A percentile compares a stretch with the other conserved stretches of the same genome.
These are phyloP conservation scores for Babesia sp. DNA, from an alignment of 169 alveolate species.

Conservation along the genomic window DNA sequence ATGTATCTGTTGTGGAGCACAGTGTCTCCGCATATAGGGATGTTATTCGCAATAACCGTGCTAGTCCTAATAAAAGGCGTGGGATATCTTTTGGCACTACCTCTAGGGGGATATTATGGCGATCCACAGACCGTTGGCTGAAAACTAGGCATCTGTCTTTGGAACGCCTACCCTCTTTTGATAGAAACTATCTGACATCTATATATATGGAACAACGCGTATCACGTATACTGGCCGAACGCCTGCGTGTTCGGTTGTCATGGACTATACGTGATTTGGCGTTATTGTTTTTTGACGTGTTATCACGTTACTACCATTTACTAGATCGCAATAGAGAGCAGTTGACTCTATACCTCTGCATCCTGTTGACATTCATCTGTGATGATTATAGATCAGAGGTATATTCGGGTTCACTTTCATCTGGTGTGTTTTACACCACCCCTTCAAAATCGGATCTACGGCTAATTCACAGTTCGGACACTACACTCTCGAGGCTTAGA, in stretches of 20 bases:
- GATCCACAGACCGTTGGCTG: too few relatives aligned
- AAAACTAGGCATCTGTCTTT: not conserved
- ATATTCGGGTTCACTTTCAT: not conserved
- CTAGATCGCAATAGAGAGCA: not conserved
- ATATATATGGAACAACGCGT: not conserved
- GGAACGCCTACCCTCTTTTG: not conserved
- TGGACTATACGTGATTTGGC: not conserved
- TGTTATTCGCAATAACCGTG: too few relatives aligned
- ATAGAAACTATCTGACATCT: not conserved
- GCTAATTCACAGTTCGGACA: not conserved
- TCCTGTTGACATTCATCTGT: not conserved
- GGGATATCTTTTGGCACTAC: too few relatives aligned
- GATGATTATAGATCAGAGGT: not conserved
- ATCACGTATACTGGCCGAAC: not conserved
- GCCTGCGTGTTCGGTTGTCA: not conserved
- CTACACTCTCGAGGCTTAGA: not conserved
- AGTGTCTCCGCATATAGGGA: too few relatives aligned
- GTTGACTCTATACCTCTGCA: not conserved
- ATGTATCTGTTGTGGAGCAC: too few relatives aligned
- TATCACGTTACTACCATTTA: slow-evolving; percentile 25
- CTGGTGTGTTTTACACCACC: not conserved
- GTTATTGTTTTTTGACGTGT: slow-evolving; percentile 9
- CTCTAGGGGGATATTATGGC: too few relatives aligned
- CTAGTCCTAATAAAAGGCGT: too few relatives aligned
- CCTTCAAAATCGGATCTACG: not conserved